Base-by-base conservation (phyloP, 208 protist genomes). In the Acanthamoeba sp. region DNA sequence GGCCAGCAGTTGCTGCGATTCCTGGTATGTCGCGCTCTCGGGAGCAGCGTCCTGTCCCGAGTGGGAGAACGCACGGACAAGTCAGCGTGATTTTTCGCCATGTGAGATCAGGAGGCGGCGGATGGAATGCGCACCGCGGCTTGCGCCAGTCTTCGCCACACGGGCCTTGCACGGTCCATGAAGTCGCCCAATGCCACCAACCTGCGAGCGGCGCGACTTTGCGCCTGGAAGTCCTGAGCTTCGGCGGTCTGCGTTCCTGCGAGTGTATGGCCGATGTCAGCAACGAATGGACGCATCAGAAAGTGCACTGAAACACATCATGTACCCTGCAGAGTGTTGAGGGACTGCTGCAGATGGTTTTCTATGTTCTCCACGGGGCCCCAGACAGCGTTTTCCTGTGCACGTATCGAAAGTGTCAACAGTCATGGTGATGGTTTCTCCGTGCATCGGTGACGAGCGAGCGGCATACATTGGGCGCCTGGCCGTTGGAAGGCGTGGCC, bases 91-190 rank as follows among this genome's bases (percentile, higher is more conserved):
- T n/a, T n/a, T n/a, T 22, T 52, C 48, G 20, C 12, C 48, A 52
- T 52, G 12, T 52, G 16, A 22, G 12, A 18, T 14, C 1, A 18
- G 1, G 12, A 52, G 48, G 20, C 48, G 14, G 12, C 0, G 20
- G 71, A 80, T 48, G 22, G 36, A 1, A 29, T 20, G 32, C 78
- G 45, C 27, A 87, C 78, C 78, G 78, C 78, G 16, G 78, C 78
- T 36, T 87, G 78, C 14, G 78, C 78, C 78, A 87, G 78, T 12
- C 78, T 32, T 38, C 34, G 78, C 78, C 78, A 87, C 20, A 87
- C n/a, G 40, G 78, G 78, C 2, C 42, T 16, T 1, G 45, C 27
- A 34, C 78, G 78, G 29, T 87, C 45, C n/a, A 87, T 32, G 24
- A 87, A 29, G 29, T 87, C 48, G 10, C 42, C 48, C 14, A 59